These are phyloP conservation scores for Neurospora sp. DNA, from an alignment of 2,329 filamentous ascomycete genomes.

Conservation along the genomic window DNA sequence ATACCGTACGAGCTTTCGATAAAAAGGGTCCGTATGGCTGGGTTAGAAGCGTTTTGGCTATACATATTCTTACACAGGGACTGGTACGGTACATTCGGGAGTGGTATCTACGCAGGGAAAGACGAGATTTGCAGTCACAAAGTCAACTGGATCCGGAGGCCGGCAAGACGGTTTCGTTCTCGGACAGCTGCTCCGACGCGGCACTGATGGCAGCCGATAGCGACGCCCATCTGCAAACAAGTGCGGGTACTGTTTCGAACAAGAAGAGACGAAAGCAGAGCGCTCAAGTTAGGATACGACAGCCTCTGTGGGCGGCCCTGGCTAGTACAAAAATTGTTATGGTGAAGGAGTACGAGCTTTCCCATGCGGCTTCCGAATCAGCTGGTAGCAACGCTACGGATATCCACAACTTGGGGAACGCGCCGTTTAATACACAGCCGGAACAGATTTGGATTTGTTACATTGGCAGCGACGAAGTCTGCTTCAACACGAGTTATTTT, in stretches of 20 bases:
- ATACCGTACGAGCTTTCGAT: slow-evolving; percentile 38
- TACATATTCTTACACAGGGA: slow-evolving; percentile 67
- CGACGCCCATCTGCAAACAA: slow-evolving; percentile 42
- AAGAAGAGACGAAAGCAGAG: slow-evolving; percentile 89
- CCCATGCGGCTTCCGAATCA: slow-evolving; percentile 63
- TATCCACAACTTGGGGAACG: slow-evolving; percentile 67
- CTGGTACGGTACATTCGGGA: slow-evolving; percentile 61
- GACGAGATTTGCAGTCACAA: slow-evolving; percentile 38
- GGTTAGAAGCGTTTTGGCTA: slow-evolving; percentile 59
- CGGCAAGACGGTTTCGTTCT: slow-evolving; percentile 34
- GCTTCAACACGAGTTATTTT: slow-evolving; percentile 64
- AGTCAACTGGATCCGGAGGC: slow-evolving; percentile 53
- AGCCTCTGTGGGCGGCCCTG: slow-evolving; percentile 88
- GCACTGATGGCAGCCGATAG: slow-evolving; percentile 45
- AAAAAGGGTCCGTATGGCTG: slow-evolving; percentile 53
- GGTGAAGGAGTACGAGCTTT: slow-evolving; percentile 82
- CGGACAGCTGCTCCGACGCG: slow-evolving; percentile 30
- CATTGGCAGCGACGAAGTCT: slow-evolving; percentile 67
- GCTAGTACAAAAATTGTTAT: slow-evolving; percentile 96
- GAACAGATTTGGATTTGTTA: slow-evolving; percentile 75
- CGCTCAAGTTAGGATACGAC: slow-evolving; percentile 79
- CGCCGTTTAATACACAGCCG: slow-evolving; percentile 59
- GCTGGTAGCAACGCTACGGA: slow-evolving; percentile 66
- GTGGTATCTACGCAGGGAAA: slow-evolving; percentile 55
- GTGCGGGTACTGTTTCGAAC: slow-evolving; percentile 44